phyloP scores from a whole-genome alignment of 2,329 filamentous ascomycete species.

The Aureobasidium leucospermi region DNA sequence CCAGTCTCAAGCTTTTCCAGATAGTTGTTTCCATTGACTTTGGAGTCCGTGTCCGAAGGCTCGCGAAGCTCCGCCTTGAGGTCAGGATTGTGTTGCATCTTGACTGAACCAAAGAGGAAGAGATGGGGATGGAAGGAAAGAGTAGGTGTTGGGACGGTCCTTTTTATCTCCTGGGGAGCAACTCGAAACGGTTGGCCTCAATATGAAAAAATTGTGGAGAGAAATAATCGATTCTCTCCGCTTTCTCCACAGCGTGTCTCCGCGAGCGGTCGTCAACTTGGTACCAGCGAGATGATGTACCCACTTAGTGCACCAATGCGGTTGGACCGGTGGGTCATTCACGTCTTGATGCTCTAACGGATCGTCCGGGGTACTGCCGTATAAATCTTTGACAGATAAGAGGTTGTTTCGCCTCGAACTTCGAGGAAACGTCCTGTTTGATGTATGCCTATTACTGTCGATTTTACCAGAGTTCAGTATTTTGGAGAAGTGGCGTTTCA shows the following conservation, averaged over 20 bases:
- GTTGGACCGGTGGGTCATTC: background rate
- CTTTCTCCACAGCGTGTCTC: constrained; percentile 5
- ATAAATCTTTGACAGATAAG: background rate
- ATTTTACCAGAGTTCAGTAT: background rate
- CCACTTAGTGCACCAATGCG: background rate
- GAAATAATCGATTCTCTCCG: constrained; percentile 6
- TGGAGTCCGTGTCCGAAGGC: background rate
- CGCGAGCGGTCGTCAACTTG: background rate
- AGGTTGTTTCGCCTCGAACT: background rate
- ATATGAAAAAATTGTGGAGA: constrained; percentile 8
- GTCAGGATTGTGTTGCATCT: background rate
- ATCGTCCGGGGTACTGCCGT: constrained; percentile 3
- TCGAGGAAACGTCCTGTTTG: background rate
- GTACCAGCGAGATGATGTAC: background rate
- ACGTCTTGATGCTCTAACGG: background rate
- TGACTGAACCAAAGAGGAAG: background rate
- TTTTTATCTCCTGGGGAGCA: constrained; percentile 5
- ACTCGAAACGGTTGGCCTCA: constrained; percentile 13
- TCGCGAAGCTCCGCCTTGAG: background rate
- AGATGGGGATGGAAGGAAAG: background rate
- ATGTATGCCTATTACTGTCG: background rate
- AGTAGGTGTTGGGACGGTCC: background rate
- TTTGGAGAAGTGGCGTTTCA: background rate
- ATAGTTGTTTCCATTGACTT: background rate
- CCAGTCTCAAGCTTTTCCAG: constrained; percentile 6